Percentiles rank a stretch among this genome's conserved stretches.
Evolutionary conservation across 495 filamentous ascomycete species (phyloP).

Genomic region (Tuber magnatum): DNA sequence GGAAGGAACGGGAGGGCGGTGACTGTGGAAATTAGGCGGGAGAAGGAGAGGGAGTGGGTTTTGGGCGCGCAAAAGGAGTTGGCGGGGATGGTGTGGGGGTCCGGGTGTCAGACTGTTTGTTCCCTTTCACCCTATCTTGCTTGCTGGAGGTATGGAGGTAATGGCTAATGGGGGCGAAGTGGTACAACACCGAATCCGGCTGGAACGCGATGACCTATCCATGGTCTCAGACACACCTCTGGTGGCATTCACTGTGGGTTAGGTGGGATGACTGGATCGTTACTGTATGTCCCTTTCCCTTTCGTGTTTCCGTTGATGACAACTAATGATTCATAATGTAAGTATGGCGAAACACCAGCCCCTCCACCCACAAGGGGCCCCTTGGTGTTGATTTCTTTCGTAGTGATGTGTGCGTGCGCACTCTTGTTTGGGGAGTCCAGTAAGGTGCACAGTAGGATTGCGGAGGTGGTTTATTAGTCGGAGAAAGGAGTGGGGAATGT

Average conservation of each 20-base stretch:
- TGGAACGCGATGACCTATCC: slow-evolving; percentile 51
- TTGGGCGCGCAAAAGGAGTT: slow-evolving; percentile 44
- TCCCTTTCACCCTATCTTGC: slow-evolving; percentile 19
- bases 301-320: neutral
- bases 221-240: slow-evolving; percentile 43
- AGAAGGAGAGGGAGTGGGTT: slow-evolving; percentile 47
- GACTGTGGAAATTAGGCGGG: slow-evolving; percentile 39
- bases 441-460: neutral
- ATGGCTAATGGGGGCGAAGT: slow-evolving; percentile 19
- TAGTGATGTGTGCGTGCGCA: neutral
- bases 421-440: neutral
- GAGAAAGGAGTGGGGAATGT: neutral
- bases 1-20: slow-evolving; percentile 28
- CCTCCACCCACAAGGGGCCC: neutral
- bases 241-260: slow-evolving; percentile 43
- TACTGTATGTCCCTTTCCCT: neutral
- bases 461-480: neutral
- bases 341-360: neutral
- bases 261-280: slow-evolving; percentile 42
- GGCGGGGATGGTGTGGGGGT: slow-evolving; percentile 45
- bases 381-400: neutral
- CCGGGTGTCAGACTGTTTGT: slow-evolving; percentile 43
- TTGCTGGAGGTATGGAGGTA: slow-evolving; percentile 34
- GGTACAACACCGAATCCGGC: slow-evolving; percentile 26
- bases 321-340: neutral